Conservation (phyloP, 805 yeast species). For the Starmerella stigmatis region DNA sequence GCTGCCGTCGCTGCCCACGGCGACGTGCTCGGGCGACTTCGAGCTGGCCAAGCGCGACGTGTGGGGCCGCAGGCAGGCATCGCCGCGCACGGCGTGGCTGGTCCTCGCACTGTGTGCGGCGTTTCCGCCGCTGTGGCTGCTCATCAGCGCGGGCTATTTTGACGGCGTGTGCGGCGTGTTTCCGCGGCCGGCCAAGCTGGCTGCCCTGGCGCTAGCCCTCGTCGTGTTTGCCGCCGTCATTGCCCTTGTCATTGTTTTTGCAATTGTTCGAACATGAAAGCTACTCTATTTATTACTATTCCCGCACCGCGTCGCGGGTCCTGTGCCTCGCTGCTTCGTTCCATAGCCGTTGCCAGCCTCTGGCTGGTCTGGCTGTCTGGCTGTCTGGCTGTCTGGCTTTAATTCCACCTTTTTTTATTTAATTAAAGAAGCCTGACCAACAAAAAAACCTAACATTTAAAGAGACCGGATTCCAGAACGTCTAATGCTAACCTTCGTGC, state of each 20-base stretch:
- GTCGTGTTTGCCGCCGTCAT: constrained; percentile 34
- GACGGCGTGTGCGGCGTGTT: constrained; percentile 30
- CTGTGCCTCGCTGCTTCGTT: too few relatives aligned
- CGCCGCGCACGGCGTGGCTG: constrained; percentile 17
- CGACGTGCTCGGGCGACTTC: not conserved
- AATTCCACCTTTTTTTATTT: too few relatives aligned
- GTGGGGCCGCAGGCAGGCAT: constrained; percentile 23
- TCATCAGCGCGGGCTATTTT: constrained; percentile 32
- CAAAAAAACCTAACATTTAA: too few relatives aligned
- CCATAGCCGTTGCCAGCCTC: too few relatives aligned
- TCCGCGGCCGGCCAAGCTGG: constrained; percentile 26
- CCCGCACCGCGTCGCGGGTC: too few relatives aligned
- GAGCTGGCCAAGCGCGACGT: constrained; percentile 14
- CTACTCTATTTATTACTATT: not conserved
- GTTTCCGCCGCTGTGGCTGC: constrained; percentile 35
- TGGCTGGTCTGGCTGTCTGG: too few relatives aligned
- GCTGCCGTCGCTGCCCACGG: constrained; percentile 18
- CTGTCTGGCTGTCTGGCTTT: too few relatives aligned
- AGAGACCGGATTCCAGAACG: too few relatives aligned
- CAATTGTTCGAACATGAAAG: constrained; percentile 26
- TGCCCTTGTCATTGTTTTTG: constrained; percentile 41
- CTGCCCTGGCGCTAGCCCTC: constrained; percentile 31
- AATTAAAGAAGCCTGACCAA: too few relatives aligned
- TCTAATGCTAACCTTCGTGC: too few relatives aligned
- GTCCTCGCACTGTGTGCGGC: constrained; percentile 22